Base-by-base conservation (phyloP, 306 rosid genomes). In the Prosopis cineraria region DNA sequence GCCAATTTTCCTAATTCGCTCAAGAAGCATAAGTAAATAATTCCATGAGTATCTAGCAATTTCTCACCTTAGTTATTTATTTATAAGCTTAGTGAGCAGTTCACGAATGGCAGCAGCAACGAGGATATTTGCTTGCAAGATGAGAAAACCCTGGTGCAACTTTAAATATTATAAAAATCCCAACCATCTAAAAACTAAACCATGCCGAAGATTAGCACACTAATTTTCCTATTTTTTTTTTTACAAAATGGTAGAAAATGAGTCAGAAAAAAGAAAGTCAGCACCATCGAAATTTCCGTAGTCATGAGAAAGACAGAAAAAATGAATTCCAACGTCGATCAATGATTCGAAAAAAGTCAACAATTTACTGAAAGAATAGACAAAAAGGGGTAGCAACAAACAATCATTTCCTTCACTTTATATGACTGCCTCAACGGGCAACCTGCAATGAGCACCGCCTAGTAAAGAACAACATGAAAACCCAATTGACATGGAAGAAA, bases 1-100 rank as follows among this genome's bases (percentile, higher is more conserved):
- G 52, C 29, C 40, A 67, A 6, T 67, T 39, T 67, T 12, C 72
- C 72, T 67, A 83, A 77, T 58, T 72, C 74, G 75, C 43, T 7
- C 30, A 67, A 84, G 5, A 43, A 48, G 37, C 22, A n/a, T n/a
- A n/a, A n/a, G n/a, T n/a, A n/a, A n/a, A 44, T 10, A 56, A 20
- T 29, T 50, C 36, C 33, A 30, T 78, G 29, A 70, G 76, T 24
- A 58, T 19, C 11, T 56, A n/a, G 63, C 9, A 56, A 24, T 9
- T 56, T 56, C 63, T 52, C 59, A 20, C 27, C 10, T 52, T 52
- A 52, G 59, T n/a, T 52, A 4, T 52, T 52, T n/a, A 6, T 37
- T 37, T 37, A 52, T 8, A 52, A n/a, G 20, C 11, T 52, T 2
- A n/a, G 11, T 52, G 59, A 52, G 27, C 27, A 52, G 3, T 52